Evolutionary conservation across 2,329 filamentous ascomycete species (phyloP).

Genomic region (Volutella citrinella): DNA sequence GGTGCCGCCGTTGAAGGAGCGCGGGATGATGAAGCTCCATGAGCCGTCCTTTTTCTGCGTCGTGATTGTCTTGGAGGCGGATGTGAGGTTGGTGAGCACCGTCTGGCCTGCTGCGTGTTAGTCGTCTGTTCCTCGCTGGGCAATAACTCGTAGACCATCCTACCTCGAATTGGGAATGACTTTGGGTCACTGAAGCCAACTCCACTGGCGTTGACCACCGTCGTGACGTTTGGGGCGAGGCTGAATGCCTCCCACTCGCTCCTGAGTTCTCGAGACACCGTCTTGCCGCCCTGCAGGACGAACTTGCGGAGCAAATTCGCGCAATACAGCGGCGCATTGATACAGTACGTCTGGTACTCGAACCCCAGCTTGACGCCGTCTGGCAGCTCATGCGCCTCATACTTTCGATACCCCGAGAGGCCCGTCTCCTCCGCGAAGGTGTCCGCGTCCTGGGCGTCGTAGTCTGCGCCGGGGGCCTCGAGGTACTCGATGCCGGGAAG

Average conservation of each 20-base stretch:
- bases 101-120: conserved; percentile 29
- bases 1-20: conserved; percentile 60
- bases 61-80: conserved; percentile 45
- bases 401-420: conserved; percentile 23
- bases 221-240: conserved; percentile 16
- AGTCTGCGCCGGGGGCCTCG: conserved; percentile 40
- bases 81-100: conserved; percentile 34
- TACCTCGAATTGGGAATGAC: conserved; percentile 34
- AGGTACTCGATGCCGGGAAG: conserved; percentile 51
- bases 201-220: conserved; percentile 33
- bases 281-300: conserved; percentile 27
- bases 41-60: conserved; percentile 60
- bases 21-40: conserved; percentile 62
- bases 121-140: background rate
- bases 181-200: conserved; percentile 31
- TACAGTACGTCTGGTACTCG: conserved; percentile 52
- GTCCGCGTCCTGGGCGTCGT: conserved; percentile 28
- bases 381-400: conserved; percentile 37
- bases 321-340: conserved; percentile 55
- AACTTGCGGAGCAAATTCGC: conserved; percentile 30
- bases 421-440: conserved; percentile 28
- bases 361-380: conserved; percentile 42
- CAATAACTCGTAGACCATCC: background rate
- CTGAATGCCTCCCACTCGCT: conserved; percentile 32
- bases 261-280: conserved; percentile 23